phyloP scores from a whole-genome alignment of 805 yeast species.

The Hanseniaspora meyeri region DNA sequence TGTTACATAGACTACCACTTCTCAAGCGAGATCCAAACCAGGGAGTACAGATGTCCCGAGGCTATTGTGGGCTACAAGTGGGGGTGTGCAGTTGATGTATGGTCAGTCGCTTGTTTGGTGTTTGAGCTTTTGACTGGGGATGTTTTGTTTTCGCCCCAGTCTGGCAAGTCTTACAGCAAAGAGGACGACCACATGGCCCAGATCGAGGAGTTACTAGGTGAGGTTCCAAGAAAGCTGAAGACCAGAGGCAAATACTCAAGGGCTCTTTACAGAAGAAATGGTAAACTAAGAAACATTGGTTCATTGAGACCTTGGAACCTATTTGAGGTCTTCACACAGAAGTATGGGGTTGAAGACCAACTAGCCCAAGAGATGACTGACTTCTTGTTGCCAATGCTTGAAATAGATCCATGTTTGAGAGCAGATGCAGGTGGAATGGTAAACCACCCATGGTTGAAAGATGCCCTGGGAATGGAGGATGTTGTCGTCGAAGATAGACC shows the following conservation, averaged over 20 bases:
- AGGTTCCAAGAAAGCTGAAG: constrained; percentile 47
- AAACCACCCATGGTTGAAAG: constrained; percentile 71
- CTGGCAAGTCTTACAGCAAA: constrained; percentile 62
- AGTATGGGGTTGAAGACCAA: constrained; percentile 57
- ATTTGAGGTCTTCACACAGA: constrained; percentile 67
- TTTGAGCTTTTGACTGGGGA: constrained; percentile 92
- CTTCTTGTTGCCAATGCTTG: constrained; percentile 73
- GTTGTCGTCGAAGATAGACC: constrained; percentile 48
- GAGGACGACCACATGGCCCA: constrained; percentile 97
- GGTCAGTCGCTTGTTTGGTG: constrained; percentile 89
- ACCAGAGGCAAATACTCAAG: constrained; percentile 49
- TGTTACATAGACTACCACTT: constrained; percentile 72
- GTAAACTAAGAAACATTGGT: constrained; percentile 63
- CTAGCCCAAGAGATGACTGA: constrained; percentile 66
- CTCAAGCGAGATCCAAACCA: constrained; percentile 79
- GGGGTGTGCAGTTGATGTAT: constrained; percentile 92
- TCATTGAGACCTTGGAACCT: constrained; percentile 85
- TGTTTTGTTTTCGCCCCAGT: constrained; percentile 77
- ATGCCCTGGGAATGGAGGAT: constrained; percentile 64
- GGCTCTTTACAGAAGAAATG: constrained; percentile 53
- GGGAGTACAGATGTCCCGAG: constrained; percentile 90
- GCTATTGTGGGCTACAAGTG: constrained; percentile 66
- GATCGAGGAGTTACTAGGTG: constrained; percentile 70
- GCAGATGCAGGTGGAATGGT: constrained; percentile 95
- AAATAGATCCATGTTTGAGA: constrained; percentile 62